phyloP scores from a whole-genome alignment of 345 rosid species.

The Orychophragmus violaceus region DNA sequence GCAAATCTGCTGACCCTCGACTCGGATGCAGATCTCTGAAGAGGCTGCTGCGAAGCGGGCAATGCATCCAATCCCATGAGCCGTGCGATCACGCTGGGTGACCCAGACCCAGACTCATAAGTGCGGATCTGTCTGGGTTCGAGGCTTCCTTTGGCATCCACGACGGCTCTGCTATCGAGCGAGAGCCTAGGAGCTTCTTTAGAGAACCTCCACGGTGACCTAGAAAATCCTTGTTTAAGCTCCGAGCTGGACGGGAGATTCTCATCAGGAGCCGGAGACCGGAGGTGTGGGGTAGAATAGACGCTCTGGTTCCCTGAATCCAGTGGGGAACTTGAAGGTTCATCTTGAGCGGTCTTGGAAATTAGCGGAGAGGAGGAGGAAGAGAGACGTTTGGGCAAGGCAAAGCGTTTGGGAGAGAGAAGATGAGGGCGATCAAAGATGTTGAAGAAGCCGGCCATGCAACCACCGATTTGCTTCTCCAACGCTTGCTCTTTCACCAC shows the following conservation, averaged over 20 bases:
- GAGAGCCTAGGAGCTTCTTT: slow-evolving; percentile 94
- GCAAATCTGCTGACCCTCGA: slow-evolving; percentile 64
- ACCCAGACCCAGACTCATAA: slow-evolving; percentile 23
- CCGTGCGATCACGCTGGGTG: slow-evolving; percentile 86
- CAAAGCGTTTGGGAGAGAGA: slow-evolving; percentile 56
- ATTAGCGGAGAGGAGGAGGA: slow-evolving; percentile 19
- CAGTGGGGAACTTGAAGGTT: slow-evolving; percentile 14
- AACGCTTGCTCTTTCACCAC: slow-evolving; percentile 1
- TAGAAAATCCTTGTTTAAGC: slow-evolving; percentile 41
- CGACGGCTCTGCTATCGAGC: slow-evolving; percentile 89
- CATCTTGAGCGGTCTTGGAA: too few species aligned
- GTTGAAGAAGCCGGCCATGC: slow-evolving; percentile 97
- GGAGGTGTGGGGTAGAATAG: slow-evolving; percentile 43
- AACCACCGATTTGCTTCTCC: slow-evolving; percentile 70
- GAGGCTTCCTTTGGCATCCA: slow-evolving; percentile 82
- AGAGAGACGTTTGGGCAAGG: slow-evolving; percentile 61
- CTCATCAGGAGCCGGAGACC: slow-evolving; percentile 37
- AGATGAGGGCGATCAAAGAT: slow-evolving; percentile 83
- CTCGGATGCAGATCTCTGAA: slow-evolving; percentile 94
- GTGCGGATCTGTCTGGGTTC: slow-evolving; percentile 72
- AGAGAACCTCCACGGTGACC: slow-evolving; percentile 72
- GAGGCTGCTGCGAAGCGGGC: slow-evolving; percentile 38
- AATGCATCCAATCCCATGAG: slow-evolving; percentile 90
- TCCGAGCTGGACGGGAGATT: slow-evolving; percentile 42
- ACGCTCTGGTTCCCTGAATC: slow-evolving; percentile 36